Conservation (phyloP, 2,329 filamentous ascomycete species). For the Remersonia thermophila region DNA sequence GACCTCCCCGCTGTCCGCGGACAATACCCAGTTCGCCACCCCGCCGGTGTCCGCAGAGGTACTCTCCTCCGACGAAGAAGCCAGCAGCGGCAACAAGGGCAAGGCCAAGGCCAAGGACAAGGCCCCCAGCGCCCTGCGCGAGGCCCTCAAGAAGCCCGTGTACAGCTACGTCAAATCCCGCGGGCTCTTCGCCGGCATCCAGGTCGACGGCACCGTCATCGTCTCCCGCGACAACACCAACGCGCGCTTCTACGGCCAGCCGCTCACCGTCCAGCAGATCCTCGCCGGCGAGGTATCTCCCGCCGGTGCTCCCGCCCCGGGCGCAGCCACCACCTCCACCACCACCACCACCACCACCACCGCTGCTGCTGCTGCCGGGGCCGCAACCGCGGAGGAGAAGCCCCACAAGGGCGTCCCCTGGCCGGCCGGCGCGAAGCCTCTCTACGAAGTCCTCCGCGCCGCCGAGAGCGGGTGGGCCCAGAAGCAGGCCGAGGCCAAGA, state of each 20-base stretch:
- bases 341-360: no score
- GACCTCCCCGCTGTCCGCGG: constrained; percentile 13
- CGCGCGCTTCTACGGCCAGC: constrained; percentile 68
- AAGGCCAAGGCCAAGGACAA: constrained; percentile 6
- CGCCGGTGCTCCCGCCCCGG: neutral
- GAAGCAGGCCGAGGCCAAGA: no score
- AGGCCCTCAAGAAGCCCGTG: constrained; percentile 29
- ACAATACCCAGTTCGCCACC: constrained; percentile 9
- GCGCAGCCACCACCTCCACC: no score
- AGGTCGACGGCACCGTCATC: constrained; percentile 76
- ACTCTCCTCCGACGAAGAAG: constrained; percentile 3
- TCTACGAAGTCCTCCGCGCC: constrained; percentile 25
- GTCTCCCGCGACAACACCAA: constrained; percentile 84
- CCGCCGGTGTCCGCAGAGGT: constrained; percentile 2
- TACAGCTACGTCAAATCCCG: constrained; percentile 72
- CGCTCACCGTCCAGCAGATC: constrained; percentile 34
- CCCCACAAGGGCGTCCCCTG: constrained; percentile 12
- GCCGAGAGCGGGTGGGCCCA: constrained; percentile 22
- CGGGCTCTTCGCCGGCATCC: constrained; percentile 77
- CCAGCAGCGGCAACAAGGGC: constrained; percentile 6
- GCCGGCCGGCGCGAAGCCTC: constrained; percentile 21
- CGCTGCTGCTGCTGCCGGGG: no score
- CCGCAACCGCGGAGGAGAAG: no score
- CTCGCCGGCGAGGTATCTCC: constrained; percentile 33
- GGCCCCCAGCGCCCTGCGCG: constrained; percentile 17